A percentile compares a stretch with the other conserved stretches of the same genome.
These are phyloP conservation scores for Tanacetum coccineum DNA, from an alignment of 129 eudicot species.

Conservation along the genomic window DNA sequence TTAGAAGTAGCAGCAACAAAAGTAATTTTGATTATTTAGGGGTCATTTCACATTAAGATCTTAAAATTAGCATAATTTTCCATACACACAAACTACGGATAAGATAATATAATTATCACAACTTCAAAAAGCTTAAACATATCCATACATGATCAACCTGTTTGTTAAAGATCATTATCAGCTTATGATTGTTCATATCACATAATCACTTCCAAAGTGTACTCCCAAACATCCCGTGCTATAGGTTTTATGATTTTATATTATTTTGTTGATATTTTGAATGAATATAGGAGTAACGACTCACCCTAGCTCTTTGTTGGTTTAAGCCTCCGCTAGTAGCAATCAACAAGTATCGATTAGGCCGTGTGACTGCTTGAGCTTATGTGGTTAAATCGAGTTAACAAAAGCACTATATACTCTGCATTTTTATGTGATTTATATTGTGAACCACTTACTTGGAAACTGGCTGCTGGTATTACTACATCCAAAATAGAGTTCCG, in stretches of 20 bases:
- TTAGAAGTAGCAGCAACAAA: neutral
- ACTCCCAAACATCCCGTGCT: no score
- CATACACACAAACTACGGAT: neutral
- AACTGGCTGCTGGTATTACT: conserved; percentile 71
- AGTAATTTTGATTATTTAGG: neutral
- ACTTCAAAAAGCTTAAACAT: neutral
- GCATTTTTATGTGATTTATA: neutral
- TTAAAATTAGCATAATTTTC: neutral
- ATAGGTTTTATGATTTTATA: no score
- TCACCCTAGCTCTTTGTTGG: conserved; percentile 98
- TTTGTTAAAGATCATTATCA: neutral
- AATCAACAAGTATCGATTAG: conserved; percentile 71
- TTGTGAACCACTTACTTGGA: conserved; percentile 47
- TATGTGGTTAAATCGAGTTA: conserved; percentile 33
- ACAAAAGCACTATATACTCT: neutral
- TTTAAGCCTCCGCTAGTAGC: conserved; percentile 95
- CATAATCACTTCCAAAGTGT: no score
- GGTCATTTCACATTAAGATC: neutral
- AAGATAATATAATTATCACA: neutral
- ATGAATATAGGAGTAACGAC: neutral
- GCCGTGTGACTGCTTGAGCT: conserved; percentile 49
- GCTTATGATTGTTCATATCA: no score
- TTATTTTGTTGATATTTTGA: no score
- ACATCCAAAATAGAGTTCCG: conserved; percentile 64
- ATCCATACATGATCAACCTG: neutral